phyloP scores from a whole-genome alignment of 2,329 filamentous ascomycete genomes.

The Alternaria postmessia region DNA sequence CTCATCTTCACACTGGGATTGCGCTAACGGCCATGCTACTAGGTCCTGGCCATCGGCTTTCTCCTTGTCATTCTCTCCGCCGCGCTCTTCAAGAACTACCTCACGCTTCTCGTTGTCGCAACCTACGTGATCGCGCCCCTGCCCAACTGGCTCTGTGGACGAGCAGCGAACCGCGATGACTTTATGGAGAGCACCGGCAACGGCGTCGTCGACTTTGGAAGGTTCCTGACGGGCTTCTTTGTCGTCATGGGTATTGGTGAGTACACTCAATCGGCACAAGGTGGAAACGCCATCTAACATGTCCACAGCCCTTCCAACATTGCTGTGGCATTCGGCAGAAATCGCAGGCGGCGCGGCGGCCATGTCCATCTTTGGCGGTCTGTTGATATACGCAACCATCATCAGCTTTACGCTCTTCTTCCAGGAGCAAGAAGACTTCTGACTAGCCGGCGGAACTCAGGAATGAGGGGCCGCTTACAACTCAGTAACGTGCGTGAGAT shows the following conservation, averaged over 20 bases:
- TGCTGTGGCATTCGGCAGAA: conserved; percentile 85
- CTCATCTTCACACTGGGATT: background rate
- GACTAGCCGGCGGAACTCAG: conserved; percentile 44
- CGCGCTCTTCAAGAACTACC: conserved; percentile 93
- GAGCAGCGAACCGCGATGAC: conserved; percentile 91
- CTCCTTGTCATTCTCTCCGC: conserved; percentile 98
- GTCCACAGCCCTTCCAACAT: conserved; percentile 77
- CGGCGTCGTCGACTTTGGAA: conserved; percentile 88
- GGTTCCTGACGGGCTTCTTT: conserved; percentile 93
- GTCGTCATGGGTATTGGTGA: conserved; percentile 97
- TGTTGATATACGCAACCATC: conserved; percentile 97
- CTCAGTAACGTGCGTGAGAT: background rate
- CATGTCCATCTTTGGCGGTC: conserved; percentile 92
- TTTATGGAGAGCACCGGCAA: conserved; percentile 87
- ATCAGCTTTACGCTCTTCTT: conserved; percentile 99
- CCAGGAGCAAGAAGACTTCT: conserved; percentile 97
- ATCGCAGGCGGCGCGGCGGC: conserved; percentile 87
- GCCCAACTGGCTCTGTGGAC: conserved; percentile 94
- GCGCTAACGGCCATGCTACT: conserved; percentile 9
- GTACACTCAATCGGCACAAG: conserved; percentile 49
- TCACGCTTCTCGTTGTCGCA: conserved; percentile 91
- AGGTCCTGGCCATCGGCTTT: conserved; percentile 96
- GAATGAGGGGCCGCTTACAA: conserved; percentile 18
- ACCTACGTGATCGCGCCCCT: conserved; percentile 94
- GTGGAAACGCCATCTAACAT: conserved; percentile 18